Evolutionary conservation across 2,329 filamentous ascomycete species (phyloP), one percentile per base, ranked within the genome.

Genomic region (Phaeophleospora eucalypticola): DNA sequence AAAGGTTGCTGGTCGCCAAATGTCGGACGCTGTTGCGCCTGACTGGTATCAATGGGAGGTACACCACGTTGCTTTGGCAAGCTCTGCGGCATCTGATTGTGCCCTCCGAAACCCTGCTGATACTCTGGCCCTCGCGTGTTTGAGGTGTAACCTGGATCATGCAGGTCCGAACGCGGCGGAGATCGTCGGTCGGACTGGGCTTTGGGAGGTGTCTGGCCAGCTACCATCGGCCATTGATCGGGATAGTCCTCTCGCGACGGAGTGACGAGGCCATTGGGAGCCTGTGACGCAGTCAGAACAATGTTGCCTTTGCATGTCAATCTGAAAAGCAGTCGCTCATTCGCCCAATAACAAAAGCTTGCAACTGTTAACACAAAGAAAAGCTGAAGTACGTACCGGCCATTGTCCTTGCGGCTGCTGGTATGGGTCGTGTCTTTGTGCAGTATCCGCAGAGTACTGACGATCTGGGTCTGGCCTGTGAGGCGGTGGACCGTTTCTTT

Each of bases 221-320:
- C 29, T 19, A 48, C 46, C 45, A 54, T 52, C 6, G 52, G 39
- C 60, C 58, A 45, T 59, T 59, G 40, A 58, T 56, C 34, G 64
- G 52, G 49, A 33, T 54, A 50, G 15, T 54, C 45, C 18, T 52
- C 43, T 24, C 36, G 21, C n/a, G 43, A 16, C 8, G 46, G 43
- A 4, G 51, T 45, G 29, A 34, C 42, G 24, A 32, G 24, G 12
- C 24, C 24, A 12, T 29, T 6, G 7, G 24, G 24, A 6, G 24
- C 24, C 24, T 29, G 24, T 12, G 24, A 29, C 6, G 12, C 6
- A 7, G 24, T 29, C 7, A 29, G 24, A 29, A 29, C 12, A n/a
- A n/a, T n/a, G n/a, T n/a, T n/a, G n/a, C n/a, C n/a, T n/a, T n/a
- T n/a, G n/a, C n/a, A n/a, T n/a, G n/a, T n/a, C n/a, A n/a, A n/a